Percentiles rank a stretch among this genome's conserved stretches.
Evolutionary conservation across 768 basidiomycete genomes (phyloP).

Genomic region (Phylloporus arenicola): DNA sequence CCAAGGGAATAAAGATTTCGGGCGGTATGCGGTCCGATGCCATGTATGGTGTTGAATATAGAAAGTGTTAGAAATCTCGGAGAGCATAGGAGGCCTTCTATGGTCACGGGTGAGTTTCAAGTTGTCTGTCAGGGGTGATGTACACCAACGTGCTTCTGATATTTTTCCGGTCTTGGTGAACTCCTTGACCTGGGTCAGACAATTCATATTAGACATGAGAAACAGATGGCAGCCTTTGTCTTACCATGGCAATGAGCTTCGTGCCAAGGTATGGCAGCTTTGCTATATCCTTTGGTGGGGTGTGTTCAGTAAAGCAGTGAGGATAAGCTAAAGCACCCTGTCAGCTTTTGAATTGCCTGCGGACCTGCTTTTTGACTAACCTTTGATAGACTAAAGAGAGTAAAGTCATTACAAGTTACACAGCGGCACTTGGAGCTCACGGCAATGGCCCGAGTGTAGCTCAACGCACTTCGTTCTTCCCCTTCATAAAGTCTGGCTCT

Average conservation of each 20-base stretch:
- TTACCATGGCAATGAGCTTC: slow-evolving; percentile 48
- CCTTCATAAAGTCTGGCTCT: slow-evolving; percentile 61
- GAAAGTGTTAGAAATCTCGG: slow-evolving; percentile 53
- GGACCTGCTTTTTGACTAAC: slow-evolving; percentile 20
- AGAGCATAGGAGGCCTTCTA: slow-evolving; percentile 45
- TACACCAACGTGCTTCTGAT: slow-evolving; percentile 45
- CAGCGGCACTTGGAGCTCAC: slow-evolving; percentile 34
- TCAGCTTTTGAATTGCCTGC: background rate
- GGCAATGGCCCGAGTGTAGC: slow-evolving; percentile 69
- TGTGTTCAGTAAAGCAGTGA: slow-evolving; percentile 33
- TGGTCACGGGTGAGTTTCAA: background rate
- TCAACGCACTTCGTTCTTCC: slow-evolving; percentile 59
- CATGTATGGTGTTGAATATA: slow-evolving; percentile 59
- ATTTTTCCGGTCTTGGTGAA: slow-evolving; percentile 52
- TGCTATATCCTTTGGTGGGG: slow-evolving; percentile 34
- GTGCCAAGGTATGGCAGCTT: slow-evolving; percentile 46
- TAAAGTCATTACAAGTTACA: background rate
- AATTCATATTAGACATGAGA: background rate
- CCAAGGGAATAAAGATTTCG: slow-evolving; percentile 59
- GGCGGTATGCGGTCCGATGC: slow-evolving; percentile 70
- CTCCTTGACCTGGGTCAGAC: slow-evolving; percentile 50
- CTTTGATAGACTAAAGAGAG: slow-evolving; percentile 41
- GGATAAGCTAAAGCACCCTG: slow-evolving; percentile 42
- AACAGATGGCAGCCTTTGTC: background rate
- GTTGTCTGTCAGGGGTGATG: slow-evolving; percentile 6